Evolutionary conservation across 495 filamentous ascomycete species (phyloP), one percentile per base, ranked within the genome.

Genomic region (Penicillium goetzii): DNA sequence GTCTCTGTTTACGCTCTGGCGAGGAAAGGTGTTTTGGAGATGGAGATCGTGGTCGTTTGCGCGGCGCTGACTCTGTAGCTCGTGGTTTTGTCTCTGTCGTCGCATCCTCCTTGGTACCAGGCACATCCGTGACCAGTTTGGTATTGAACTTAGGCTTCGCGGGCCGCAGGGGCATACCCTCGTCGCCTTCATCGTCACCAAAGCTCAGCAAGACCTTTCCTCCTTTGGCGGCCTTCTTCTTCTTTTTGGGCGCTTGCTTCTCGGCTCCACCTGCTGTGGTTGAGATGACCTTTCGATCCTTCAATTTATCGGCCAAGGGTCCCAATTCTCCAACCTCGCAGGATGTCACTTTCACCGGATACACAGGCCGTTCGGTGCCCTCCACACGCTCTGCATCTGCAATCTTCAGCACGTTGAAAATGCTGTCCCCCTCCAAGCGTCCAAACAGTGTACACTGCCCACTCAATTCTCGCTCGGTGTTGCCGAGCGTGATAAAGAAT

Each of bases 371-470:
- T 61, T 98, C 95, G n/a, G 80, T 85, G 28, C 88, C 90, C 69
- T 91, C 90, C 56, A 87, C 84, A 21, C 93, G 78, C 72, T 98
- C 95, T 8, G 85, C 86, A 69, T 97, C 92, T 11, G 89, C 93
- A 79, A 97, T 97, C 76, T 92, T 92, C 70, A 95, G 85, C 63
- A 99, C 74, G 73, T 97, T 98, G 75, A 92, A 99, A 53, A 99
- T 92, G 58, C 92, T 97, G 60, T 97, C 93, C 5, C 95, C 95
- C 43, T 90, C 92, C 58, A 99, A 83, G 58, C 96, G 84, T 49
- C 95, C 95, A 79, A 99, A 98, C 68, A 98, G 80, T 4, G 95
- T 97, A 72, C 97, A 96, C 85, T 91, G 89, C 60, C 90, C 90
- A 53, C 88, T 89, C 74, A 99, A 70, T 78, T 98, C 93, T 34